Percentiles rank a stretch among this genome's conserved stretches.
Conservation (phyloP, 2,329 filamentous ascomycete species). For the Pseudopyricularia javanii region DNA sequence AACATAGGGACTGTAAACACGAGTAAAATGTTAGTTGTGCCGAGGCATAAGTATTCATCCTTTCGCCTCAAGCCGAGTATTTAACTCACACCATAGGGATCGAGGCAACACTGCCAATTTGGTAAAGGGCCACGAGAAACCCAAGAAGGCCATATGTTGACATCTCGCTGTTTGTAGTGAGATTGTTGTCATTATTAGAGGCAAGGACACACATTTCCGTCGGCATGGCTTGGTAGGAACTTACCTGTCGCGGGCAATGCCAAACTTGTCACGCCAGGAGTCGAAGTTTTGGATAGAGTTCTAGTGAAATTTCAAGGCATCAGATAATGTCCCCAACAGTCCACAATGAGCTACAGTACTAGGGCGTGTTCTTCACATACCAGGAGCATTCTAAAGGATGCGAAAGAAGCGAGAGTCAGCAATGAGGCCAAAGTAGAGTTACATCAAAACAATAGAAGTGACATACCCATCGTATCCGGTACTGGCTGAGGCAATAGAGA, state of each 20-base stretch:
- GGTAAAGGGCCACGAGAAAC: constrained; percentile 45
- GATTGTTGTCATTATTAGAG: no score
- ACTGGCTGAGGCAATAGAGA: constrained; percentile 41
- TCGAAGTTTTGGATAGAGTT: constrained; percentile 30
- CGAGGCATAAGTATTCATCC: not conserved
- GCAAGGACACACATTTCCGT: no score
- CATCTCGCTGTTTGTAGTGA: not conserved
- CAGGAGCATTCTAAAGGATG: constrained; percentile 25
- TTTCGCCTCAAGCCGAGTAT: not conserved
- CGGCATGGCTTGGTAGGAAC: no score
- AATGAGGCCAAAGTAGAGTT: not conserved
- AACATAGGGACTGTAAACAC: not conserved
- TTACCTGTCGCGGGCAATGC: constrained; percentile 8
- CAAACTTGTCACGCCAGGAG: constrained; percentile 33
- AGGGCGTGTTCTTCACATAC: no score
- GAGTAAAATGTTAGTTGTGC: not conserved
- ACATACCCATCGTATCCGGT: constrained; percentile 43
- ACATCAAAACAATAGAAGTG: not conserved
- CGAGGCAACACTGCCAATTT: constrained; percentile 42
- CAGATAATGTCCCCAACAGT: no score
- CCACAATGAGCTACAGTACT: no score
- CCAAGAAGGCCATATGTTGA: constrained; percentile 20
- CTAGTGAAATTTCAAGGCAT: no score
- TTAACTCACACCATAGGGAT: constrained; percentile 39
- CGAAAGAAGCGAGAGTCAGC: not conserved